These are phyloP conservation scores for Dissophora ornata DNA, from an alignment of 192 early-diverging fungal genomes.

Conservation along the genomic window DNA sequence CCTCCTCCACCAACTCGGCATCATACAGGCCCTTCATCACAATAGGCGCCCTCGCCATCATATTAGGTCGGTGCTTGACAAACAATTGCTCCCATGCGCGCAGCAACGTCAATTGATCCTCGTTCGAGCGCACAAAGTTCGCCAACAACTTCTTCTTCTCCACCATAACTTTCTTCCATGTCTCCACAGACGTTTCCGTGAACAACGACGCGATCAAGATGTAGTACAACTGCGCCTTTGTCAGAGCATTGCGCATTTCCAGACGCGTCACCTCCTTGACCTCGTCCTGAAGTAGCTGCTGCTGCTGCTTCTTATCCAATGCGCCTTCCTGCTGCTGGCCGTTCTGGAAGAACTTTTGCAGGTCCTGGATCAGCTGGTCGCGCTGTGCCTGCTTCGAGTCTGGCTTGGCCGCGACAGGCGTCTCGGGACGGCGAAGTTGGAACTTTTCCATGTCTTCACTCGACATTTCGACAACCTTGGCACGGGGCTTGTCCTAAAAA, in stretches of 20 bases:
- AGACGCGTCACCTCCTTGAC: slow-evolving; percentile 86
- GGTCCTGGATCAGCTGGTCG: slow-evolving; percentile 62
- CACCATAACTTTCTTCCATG: slow-evolving; percentile 47
- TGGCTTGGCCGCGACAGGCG: slow-evolving; percentile 45
- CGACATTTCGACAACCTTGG: slow-evolving; percentile 72
- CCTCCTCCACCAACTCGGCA: slow-evolving; percentile 83
- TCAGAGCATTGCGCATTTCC: slow-evolving; percentile 85
- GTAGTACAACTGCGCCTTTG: slow-evolving; percentile 81
- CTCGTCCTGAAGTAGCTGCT: slow-evolving; percentile 63
- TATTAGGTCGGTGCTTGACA: slow-evolving; percentile 54
- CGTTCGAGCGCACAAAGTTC: slow-evolving; percentile 67
- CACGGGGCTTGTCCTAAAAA: slow-evolving; percentile 65
- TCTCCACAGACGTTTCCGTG: slow-evolving; percentile 58
- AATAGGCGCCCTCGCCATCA: slow-evolving; percentile 67
- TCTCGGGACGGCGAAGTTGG: slow-evolving; percentile 48
- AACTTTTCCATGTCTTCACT: slow-evolving; percentile 68
- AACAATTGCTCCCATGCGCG: slow-evolving; percentile 71
- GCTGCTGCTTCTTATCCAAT: slow-evolving; percentile 32
- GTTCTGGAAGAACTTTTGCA: slow-evolving; percentile 62
- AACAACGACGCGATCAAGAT: slow-evolving; percentile 73
- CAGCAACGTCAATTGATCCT: slow-evolving; percentile 69
- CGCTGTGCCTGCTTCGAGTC: slow-evolving; percentile 53
- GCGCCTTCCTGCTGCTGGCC: slow-evolving; percentile 4
- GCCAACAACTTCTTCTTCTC: slow-evolving; percentile 58
- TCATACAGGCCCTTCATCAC: slow-evolving; percentile 80